Base-by-base conservation (phyloP, 805 yeast genomes). In the Debaryomyces hansenii region DNA sequence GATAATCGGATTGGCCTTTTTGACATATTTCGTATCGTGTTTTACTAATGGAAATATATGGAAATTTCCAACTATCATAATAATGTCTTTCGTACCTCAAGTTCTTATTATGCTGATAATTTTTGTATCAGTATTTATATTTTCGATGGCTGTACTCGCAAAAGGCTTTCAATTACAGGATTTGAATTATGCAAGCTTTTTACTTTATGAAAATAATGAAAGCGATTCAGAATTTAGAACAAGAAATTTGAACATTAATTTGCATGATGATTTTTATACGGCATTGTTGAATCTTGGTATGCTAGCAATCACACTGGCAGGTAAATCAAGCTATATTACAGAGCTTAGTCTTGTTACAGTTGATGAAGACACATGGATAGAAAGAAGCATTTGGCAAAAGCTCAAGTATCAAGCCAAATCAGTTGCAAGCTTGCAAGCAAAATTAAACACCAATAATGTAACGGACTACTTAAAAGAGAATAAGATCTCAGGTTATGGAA, bases 11-110 rank as follows among this genome's bases (percentile, higher is more conserved):
- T 27, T 78, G 1, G 54, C 69, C 4, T 79, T 85, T 40, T 58
- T 87, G 38, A 50, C 62, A 0, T 84, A 76, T 54, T 60, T 62
- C 51, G 58, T 63, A 38, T 59, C 64, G 24, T 65, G 76, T 1
- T 54, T 79, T 2, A 56, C 62, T 6, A 8, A 32, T 11, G 81
- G 83, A 4, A 58, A 69, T 5, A 52, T 80, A 1, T 57, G 69
- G 9, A 63, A 67, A 37, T 74, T 85, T 54, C 92, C 90, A 12
- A 60, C 74, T 6, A 73, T 79, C 4, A 77, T 84, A 21, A 62
- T 80, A 11, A 59, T 82, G 48, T 85, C 90, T 1, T 81, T 82
- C 51, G 61, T 80, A 11, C 95, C 96, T 1, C 91, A 87, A 56
- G 60, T 86, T 15, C 60, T 83, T 33, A 78, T 84, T 0, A 51